A percentile compares a stretch with the other conserved stretches of the same genome.
Evolutionary conservation across 148 eudicot species (phyloP).

Genomic region (Fagopyrum homotropicum): DNA sequence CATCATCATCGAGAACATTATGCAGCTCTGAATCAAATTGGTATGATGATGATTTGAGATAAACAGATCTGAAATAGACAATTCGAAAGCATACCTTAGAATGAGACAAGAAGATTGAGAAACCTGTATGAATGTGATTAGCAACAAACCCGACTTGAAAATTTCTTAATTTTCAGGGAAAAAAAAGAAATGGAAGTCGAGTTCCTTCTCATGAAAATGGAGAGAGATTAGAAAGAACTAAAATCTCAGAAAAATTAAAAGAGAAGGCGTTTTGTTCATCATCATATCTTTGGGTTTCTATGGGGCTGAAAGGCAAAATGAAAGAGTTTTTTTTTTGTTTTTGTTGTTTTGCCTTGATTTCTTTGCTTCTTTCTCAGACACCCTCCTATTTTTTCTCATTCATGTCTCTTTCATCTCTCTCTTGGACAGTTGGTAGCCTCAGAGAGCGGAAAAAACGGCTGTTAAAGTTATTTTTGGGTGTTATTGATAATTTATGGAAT

Average conservation of each 20-base stretch:
- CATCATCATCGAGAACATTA: not conserved
- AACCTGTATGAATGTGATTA: not conserved
- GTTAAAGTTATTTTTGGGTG: slow-evolving; percentile 1
- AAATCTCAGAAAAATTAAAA: not conserved
- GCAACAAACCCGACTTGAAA: not conserved
- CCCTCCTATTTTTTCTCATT: not conserved
- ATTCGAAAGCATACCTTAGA: not conserved
- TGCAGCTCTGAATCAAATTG: not conserved
- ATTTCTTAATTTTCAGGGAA: not conserved
- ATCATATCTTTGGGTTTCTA: not conserved
- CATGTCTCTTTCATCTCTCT: not conserved
- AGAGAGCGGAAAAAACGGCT: slow-evolving; percentile 6
- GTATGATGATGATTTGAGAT: slow-evolving; percentile 1
- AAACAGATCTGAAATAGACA: not conserved
- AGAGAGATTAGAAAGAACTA: not conserved
- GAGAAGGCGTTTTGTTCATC: not conserved
- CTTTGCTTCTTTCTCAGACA: not conserved
- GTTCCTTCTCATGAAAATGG: not conserved
- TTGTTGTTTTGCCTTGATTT: slow-evolving; percentile 4
- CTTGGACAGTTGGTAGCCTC: slow-evolving; percentile 7
- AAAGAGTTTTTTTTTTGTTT: not conserved
- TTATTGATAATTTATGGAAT: not conserved
- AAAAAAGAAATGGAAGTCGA: not conserved
- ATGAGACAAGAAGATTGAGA: not conserved
- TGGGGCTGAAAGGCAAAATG: not conserved